A percentile compares a stretch with the other conserved stretches of the same genome.
phyloP scores from a whole-genome alignment of 1,284 basidiomycete genomes.

The Sporisorium sorghi region DNA sequence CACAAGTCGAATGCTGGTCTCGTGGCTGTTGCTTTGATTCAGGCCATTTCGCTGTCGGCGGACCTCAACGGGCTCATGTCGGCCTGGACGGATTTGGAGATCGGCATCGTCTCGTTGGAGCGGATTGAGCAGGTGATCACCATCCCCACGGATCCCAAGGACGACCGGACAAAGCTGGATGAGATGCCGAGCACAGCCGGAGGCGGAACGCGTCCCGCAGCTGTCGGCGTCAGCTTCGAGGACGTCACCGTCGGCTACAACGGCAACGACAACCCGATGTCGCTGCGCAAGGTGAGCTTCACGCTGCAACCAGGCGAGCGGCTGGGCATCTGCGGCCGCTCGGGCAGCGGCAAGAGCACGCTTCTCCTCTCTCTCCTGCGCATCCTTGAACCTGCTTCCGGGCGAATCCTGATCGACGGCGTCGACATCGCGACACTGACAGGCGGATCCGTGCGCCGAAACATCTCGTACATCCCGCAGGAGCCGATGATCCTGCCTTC shows the following conservation, averaged over 20 bases:
- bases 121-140: constrained; percentile 60
- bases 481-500: constrained; percentile 58
- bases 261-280: constrained; percentile 3
- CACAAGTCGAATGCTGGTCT: constrained; percentile 32
- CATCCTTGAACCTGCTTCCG: constrained; percentile 77
- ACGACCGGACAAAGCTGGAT: constrained; percentile 17
- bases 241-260: constrained; percentile 14
- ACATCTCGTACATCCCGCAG: constrained; percentile 54
- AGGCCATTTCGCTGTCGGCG: constrained; percentile 47
- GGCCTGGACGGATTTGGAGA: constrained; percentile 66
- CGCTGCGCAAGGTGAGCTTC: constrained; percentile 10
- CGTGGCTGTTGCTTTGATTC: constrained; percentile 64
- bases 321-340: constrained; percentile 74
- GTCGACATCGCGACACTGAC: constrained; percentile 11
- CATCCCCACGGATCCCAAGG: constrained; percentile 33
- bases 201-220: constrained; percentile 8
- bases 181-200: constrained; percentile 23
- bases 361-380: constrained; percentile 72
- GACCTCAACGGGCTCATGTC: constrained; percentile 39
- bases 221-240: constrained; percentile 18
- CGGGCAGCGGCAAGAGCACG: constrained; percentile 80
- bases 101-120: constrained; percentile 66
- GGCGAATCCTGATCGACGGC: constrained; percentile 83
- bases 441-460: constrained; percentile 12
- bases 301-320: not conserved